phyloP scores from a whole-genome alignment of 2,329 filamentous ascomycete genomes.

The Ophiostoma novo-ulmi region DNA sequence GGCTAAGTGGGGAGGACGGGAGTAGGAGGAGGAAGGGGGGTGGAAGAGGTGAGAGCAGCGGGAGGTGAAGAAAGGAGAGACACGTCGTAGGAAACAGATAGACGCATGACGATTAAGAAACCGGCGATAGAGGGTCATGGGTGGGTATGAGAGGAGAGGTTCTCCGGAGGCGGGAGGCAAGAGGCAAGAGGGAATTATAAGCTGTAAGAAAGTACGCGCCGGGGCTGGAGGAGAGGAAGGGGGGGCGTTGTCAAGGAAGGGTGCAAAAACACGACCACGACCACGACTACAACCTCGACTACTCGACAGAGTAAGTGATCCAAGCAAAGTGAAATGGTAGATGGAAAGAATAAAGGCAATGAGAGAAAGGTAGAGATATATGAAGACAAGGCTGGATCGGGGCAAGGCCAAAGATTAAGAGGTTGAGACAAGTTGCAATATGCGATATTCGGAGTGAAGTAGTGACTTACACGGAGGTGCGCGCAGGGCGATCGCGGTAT shows the following conservation, averaged over 20 bases:
- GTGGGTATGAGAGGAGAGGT: background rate
- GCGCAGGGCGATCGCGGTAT: slow-evolving; percentile 17
- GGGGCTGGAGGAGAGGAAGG: background rate
- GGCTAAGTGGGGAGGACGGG: slow-evolving; percentile 26
- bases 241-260: background rate
- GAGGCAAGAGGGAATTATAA: background rate
- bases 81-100: background rate
- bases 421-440: background rate
- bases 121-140: background rate
- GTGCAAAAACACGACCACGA: background rate
- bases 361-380: background rate
- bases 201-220: slow-evolving; percentile 11
- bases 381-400: background rate
- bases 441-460: slow-evolving; percentile 5
- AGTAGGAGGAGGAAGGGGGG: slow-evolving; percentile 15
- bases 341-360: background rate
- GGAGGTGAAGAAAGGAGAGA: slow-evolving; percentile 12
- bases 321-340: background rate
- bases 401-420: background rate
- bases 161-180: background rate
- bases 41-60: slow-evolving; percentile 11
- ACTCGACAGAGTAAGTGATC: background rate
- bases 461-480: slow-evolving; percentile 23
- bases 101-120: background rate
- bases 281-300: background rate